A percentile compares a stretch with the other conserved stretches of the same genome.
Conservation (phyloP, 2,329 filamentous ascomycete species). For the Scopulariopsis brevicaulis region DNA sequence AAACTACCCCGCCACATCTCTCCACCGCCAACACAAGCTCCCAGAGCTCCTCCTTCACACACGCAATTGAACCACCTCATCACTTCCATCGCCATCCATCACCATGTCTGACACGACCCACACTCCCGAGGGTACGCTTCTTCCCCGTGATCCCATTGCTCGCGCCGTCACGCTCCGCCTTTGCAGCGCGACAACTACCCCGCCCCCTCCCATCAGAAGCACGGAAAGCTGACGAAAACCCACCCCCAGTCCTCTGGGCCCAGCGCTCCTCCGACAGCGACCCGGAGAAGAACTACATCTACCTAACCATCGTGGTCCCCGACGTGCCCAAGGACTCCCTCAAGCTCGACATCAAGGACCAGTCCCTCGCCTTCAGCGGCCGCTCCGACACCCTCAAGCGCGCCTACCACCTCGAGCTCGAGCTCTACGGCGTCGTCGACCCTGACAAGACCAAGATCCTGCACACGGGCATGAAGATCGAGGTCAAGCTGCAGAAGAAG, state of each 20-base stretch:
- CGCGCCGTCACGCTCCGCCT: background rate
- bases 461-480: constrained; percentile 80
- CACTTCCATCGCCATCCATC: constrained; percentile 4
- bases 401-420: constrained; percentile 75
- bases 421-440: constrained; percentile 88
- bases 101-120: constrained; percentile 16
- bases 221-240: background rate
- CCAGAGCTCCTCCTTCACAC: constrained; percentile 5
- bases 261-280: constrained; percentile 83
- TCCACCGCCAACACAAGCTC: background rate
- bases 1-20: background rate
- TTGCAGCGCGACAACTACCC: background rate
- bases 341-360: constrained; percentile 74
- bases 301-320: constrained; percentile 79
- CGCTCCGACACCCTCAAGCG: constrained; percentile 74
- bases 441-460: constrained; percentile 70
- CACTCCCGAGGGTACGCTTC: constrained; percentile 24
- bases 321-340: constrained; percentile 68
- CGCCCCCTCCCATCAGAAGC: background rate
- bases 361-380: constrained; percentile 69
- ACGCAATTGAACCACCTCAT: constrained; percentile 9
- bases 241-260: constrained; percentile 75
- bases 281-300: constrained; percentile 83
- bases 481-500: constrained; percentile 94
- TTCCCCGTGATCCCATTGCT: constrained; percentile 5